These are phyloP conservation scores for Diplocarpon mali DNA, from an alignment of 2,329 filamentous ascomycete genomes.

Conservation along the genomic window DNA sequence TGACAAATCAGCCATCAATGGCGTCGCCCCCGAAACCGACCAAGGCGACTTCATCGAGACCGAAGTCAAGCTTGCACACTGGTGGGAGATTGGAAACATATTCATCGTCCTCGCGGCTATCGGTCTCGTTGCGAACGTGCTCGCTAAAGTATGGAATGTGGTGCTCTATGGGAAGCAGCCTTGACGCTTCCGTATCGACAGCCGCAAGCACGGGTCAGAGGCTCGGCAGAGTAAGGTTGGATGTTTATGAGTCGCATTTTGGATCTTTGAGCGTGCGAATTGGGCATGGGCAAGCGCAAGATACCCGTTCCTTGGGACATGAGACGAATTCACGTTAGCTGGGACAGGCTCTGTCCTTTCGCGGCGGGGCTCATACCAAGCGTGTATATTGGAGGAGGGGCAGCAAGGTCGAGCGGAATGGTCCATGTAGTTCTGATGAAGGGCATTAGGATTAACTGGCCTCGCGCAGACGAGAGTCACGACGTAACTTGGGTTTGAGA, in stretches of 20 bases:
- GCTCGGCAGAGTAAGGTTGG: background rate
- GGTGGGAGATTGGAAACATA: constrained; percentile 26
- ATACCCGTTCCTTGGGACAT: constrained; percentile 9
- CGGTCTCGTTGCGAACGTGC: constrained; percentile 21
- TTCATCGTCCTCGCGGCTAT: constrained; percentile 24
- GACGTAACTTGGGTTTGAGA: too few relatives aligned
- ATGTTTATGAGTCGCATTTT: background rate
- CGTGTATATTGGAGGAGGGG: background rate
- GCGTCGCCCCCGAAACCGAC: constrained; percentile 4
- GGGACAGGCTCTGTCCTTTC: background rate
- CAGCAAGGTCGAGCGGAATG: background rate
- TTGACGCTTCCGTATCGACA: background rate
- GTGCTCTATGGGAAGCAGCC: constrained; percentile 10
- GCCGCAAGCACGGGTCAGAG: background rate
- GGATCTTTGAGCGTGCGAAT: background rate
- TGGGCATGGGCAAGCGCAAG: background rate
- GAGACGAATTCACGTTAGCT: background rate
- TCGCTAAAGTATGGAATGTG: constrained; percentile 18
- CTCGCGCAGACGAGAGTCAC: too few relatives aligned
- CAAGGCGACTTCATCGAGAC: constrained; percentile 25
- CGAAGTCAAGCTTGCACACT: constrained; percentile 24
- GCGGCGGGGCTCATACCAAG: background rate
- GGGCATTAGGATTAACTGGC: too few relatives aligned
- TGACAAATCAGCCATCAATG: constrained; percentile 12
- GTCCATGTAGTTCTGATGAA: too few relatives aligned